Evolutionary conservation across 768 basidiomycete genomes (phyloP).

Genomic region (Collybiopsis confluens): DNA sequence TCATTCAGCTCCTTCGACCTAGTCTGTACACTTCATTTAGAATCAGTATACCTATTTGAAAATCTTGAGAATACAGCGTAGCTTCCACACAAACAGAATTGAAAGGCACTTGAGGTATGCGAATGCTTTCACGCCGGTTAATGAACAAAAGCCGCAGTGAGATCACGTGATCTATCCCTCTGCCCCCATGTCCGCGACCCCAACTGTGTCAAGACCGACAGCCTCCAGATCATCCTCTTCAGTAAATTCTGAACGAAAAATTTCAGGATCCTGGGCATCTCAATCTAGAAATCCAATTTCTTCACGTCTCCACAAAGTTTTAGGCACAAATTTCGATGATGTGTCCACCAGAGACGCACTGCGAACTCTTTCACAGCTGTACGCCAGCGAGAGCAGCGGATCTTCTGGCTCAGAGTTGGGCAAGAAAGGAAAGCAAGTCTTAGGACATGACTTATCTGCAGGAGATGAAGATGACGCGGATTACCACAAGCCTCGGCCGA

Average conservation of each 20-base stretch:
- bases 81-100: too few species aligned
- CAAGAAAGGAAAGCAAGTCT: conserved; percentile 29
- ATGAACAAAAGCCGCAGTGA: too few species aligned
- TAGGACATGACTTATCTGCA: neutral
- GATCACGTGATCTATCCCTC: too few species aligned
- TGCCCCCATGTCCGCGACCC: too few species aligned
- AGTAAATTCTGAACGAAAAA: neutral
- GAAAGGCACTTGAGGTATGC: too few species aligned
- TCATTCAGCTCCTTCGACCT: too few species aligned
- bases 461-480: conserved; percentile 18
- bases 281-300: conserved; percentile 69
- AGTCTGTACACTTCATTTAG: too few species aligned
- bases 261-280: conserved; percentile 12
- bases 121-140: too few species aligned
- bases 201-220: too few species aligned
- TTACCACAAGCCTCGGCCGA: conserved; percentile 23
- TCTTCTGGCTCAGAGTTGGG: conserved; percentile 5
- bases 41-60: too few species aligned
- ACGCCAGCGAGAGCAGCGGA: conserved; percentile 39
- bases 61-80: too few species aligned
- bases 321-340: conserved; percentile 78
- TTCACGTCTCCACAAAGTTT: conserved; percentile 85
- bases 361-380: conserved; percentile 77
- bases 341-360: conserved; percentile 76
- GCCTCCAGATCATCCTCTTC: conserved; percentile 2